Evolutionary conservation across 2,329 filamentous ascomycete genomes (phyloP), one percentile per base, ranked within the genome.

Genomic region (Phaeosphaeria sp.): DNA sequence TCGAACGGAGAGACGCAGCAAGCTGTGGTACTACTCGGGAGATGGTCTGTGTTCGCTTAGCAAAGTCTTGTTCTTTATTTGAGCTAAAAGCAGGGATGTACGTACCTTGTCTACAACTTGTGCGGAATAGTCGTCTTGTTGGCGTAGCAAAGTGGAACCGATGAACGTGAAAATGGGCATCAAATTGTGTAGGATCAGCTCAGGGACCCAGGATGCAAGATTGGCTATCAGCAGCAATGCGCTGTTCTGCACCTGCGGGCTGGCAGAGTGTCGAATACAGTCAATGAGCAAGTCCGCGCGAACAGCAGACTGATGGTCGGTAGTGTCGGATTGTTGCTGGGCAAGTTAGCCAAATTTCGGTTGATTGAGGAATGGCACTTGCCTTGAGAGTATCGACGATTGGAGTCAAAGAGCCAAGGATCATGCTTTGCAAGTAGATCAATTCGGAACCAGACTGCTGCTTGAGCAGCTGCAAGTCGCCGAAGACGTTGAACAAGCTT

Each of bases 81-180:
- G 44, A 11, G 23, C 13, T 6, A 36, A 36, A 13, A 36, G 30
- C 11, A 21, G 15, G 13, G 13, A 11, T 15, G 15, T 17, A 56
- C 56, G 41, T 63, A 75, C 74, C 71, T 87, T 93, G 69, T 96
- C 92, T 56, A 97, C 94, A 30, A 99, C 94, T 74, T 97, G 92
- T 13, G 93, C 93, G 21, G 95, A 98, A 79, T 97, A 98, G 68
- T 98, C 94, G 69, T 99, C 96, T 67, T 92, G 92, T 79, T 97
- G 94, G 49, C 91, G 89, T 50, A 99, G 84, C 20, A 97, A 89
- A 3, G 92, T 97, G 44, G 90, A 90, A 43, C 94, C 93, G 89
- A 98, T 97, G 74, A 98, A 97, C 0, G 95, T 98, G 79, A 99
- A 99, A 52, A 99, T 94, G 13, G 95, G 95, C 95, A 99, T 99